Evolutionary conservation across 306 rosid genomes (phyloP).

Genomic region (Mimosa bimucronata): DNA sequence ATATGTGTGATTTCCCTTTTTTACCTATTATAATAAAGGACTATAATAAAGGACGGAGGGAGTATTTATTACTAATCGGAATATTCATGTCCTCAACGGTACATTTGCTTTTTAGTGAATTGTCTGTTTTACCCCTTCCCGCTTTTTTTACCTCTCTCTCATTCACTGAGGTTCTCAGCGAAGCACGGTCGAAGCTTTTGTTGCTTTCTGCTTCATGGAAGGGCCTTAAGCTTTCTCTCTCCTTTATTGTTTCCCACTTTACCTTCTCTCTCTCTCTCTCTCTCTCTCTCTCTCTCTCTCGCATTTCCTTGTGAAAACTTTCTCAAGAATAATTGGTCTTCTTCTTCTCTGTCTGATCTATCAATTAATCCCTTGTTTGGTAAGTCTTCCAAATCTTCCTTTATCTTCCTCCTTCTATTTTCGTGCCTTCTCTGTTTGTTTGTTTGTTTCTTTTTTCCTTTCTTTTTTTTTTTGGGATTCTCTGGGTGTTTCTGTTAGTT

Average conservation of each 20-base stretch:
- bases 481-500: background rate
- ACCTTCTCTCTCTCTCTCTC: background rate
- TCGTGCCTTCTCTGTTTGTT: background rate
- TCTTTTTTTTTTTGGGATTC: background rate
- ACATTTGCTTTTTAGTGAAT: slow-evolving; percentile 8
- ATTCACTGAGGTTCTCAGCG: slow-evolving; percentile 46
- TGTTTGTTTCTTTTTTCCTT: too few species aligned
- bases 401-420: background rate
- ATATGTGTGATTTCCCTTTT: too few species aligned
- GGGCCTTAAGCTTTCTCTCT: slow-evolving; percentile 54
- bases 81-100: background rate
- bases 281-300: slow-evolving; percentile 19
- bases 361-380: slow-evolving; percentile 43
- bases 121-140: slow-evolving; percentile 54
- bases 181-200: slow-evolving; percentile 56
- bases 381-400: slow-evolving; percentile 37
- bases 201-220: slow-evolving; percentile 90
- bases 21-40: too few species aligned
- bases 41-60: too few species aligned
- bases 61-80: background rate
- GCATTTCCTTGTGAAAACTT: slow-evolving; percentile 39
- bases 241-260: slow-evolving; percentile 27
- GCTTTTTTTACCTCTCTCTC: slow-evolving; percentile 15
- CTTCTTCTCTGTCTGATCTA: slow-evolving; percentile 52
- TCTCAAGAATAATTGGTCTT: slow-evolving; percentile 23